Conservation (phyloP, 768 basidiomycete species). For the Nidula microcarpa region DNA sequence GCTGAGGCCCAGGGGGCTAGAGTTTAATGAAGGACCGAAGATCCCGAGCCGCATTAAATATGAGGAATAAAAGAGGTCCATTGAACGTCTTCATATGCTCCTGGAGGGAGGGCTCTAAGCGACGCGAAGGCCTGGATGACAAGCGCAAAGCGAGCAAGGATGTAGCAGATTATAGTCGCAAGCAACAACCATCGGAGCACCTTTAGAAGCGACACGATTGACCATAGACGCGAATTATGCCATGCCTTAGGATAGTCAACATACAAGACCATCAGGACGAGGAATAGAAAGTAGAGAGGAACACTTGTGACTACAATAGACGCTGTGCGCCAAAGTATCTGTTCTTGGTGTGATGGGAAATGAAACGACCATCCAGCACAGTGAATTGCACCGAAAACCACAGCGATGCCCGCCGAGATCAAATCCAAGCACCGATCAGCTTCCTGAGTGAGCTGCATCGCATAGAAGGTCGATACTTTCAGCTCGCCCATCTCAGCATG, state of each 20-base stretch:
- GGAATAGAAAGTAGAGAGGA: background rate
- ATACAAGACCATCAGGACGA: background rate
- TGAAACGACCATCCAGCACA: conserved; percentile 1
- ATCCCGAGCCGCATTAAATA: background rate
- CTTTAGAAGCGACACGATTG: background rate
- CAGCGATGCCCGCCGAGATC: background rate
- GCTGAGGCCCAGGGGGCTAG: too few species aligned
- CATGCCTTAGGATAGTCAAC: background rate
- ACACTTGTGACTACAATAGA: background rate
- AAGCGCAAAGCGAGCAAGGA: background rate
- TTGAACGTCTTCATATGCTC: background rate
- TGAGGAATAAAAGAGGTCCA: background rate
- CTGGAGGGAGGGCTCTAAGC: background rate
- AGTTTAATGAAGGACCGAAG: too few species aligned
- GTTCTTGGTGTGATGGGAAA: conserved; percentile 3
- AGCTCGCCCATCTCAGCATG: background rate
- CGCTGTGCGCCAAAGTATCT: background rate
- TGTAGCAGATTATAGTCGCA: background rate
- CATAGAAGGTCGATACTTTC: background rate
- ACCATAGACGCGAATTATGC: background rate
- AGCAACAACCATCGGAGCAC: background rate
- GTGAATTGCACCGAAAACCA: conserved; percentile 1
- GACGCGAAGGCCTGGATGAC: background rate
- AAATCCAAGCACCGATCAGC: background rate
- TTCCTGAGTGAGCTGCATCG: background rate